Evolutionary conservation across 805 yeast genomes (phyloP).

Genomic region (Kluyveromyces lactis): DNA sequence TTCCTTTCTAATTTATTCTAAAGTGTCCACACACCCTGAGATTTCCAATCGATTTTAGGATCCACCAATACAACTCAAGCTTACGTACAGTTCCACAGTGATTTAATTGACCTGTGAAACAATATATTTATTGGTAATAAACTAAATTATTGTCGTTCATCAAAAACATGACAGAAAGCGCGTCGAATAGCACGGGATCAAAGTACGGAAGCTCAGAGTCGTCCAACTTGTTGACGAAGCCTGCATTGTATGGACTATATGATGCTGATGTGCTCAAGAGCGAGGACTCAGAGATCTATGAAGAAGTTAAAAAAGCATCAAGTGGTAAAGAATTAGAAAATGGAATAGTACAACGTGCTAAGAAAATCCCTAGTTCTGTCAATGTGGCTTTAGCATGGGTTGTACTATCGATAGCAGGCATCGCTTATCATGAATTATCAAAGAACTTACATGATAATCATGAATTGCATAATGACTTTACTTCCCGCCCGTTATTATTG

Average conservation of each 20-base stretch:
- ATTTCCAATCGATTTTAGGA: too few relatives aligned
- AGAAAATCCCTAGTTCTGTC: background rate
- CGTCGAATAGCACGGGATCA: slow-evolving; percentile 1
- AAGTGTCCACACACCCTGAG: too few relatives aligned
- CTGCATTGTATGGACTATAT: slow-evolving; percentile 43
- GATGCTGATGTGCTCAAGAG: slow-evolving; percentile 32
- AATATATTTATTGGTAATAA: too few relatives aligned
- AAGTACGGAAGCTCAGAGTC: slow-evolving; percentile 24
- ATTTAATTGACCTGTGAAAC: too few relatives aligned
- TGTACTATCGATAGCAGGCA: slow-evolving; percentile 38
- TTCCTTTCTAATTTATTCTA: too few relatives aligned
- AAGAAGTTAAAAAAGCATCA: slow-evolving; percentile 23
- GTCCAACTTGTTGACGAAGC: slow-evolving; percentile 40
- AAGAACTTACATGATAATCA: slow-evolving; percentile 46
- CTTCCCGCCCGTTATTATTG: slow-evolving; percentile 35
- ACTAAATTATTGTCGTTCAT: too few relatives aligned
- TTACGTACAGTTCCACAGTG: too few relatives aligned
- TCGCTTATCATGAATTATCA: slow-evolving; percentile 44
- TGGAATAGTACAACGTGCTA: background rate
- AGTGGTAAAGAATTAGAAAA: slow-evolving; percentile 5
- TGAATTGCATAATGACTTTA: slow-evolving; percentile 33
- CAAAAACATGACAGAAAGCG: background rate
- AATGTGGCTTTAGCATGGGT: slow-evolving; percentile 11
- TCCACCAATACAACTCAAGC: too few relatives aligned
- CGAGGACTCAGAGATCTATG: slow-evolving; percentile 25